phyloP scores from a whole-genome alignment of 2,329 filamentous ascomycete genomes.

The Cladosporium sphaerospermum region DNA sequence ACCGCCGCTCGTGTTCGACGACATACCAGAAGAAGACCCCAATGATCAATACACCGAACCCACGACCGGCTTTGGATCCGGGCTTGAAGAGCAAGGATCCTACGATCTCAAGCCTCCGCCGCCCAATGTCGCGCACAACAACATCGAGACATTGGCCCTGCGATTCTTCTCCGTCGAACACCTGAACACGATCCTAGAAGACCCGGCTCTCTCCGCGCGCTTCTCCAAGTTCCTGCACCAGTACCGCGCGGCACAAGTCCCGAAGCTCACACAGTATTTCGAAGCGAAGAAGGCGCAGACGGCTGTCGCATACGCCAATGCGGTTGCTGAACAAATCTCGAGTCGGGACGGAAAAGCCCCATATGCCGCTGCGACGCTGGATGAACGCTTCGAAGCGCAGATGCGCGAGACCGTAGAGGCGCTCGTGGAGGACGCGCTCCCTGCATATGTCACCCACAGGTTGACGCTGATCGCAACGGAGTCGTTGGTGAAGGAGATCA shows the following conservation, averaged over 20 bases:
- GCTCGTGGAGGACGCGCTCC: slow-evolving; percentile 37
- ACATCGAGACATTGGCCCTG: slow-evolving; percentile 32
- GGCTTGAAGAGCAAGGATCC: slow-evolving; percentile 11
- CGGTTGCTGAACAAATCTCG: slow-evolving; percentile 32
- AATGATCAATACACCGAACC: slow-evolving; percentile 3
- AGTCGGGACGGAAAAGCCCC: slow-evolving; percentile 20
- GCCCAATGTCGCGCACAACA: slow-evolving; percentile 24
- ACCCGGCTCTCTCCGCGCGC: slow-evolving; percentile 29
- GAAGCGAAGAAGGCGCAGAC: slow-evolving; percentile 37
- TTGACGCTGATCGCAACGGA: slow-evolving; percentile 37
- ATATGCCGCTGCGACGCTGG: slow-evolving; percentile 30
- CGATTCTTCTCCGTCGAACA: slow-evolving; percentile 40
- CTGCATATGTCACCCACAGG: slow-evolving; percentile 37
- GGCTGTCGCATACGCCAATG: slow-evolving; percentile 41
- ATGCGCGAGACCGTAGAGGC: slow-evolving; percentile 28
- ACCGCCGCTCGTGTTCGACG: slow-evolving; percentile 1
- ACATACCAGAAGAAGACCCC: neutral
- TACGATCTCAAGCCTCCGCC: slow-evolving; percentile 39
- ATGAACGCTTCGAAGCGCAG: slow-evolving; percentile 33
- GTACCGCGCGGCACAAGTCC: slow-evolving; percentile 32
- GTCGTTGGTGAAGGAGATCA: slow-evolving; percentile 39
- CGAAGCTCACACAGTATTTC: slow-evolving; percentile 33
- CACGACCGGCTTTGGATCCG: slow-evolving; percentile 5
- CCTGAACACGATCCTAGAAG: slow-evolving; percentile 36
- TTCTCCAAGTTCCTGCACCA: slow-evolving; percentile 36